These are phyloP conservation scores for Mycosarcoma maydis DNA, from an alignment of 1,284 basidiomycete genomes.

Conservation along the genomic window DNA sequence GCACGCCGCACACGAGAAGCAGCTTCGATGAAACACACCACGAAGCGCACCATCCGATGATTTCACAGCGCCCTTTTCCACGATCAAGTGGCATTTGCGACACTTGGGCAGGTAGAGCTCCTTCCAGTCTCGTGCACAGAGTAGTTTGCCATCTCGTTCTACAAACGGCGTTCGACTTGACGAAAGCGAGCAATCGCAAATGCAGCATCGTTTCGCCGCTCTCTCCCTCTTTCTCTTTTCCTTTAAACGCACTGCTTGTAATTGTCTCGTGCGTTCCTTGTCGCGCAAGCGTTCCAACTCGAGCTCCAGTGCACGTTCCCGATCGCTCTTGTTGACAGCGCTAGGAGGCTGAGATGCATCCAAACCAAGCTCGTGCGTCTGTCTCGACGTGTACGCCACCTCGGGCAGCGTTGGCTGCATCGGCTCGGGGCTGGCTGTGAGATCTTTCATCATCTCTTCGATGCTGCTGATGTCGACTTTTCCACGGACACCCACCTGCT, in stretches of 20 bases:
- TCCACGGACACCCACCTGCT: constrained; percentile 9
- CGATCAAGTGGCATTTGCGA: constrained; percentile 48
- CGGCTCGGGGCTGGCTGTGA: constrained; percentile 31
- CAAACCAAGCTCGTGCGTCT: background rate
- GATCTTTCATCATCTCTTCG: constrained; percentile 51
- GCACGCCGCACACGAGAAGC: constrained; percentile 58
- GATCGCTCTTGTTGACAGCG: constrained; percentile 16
- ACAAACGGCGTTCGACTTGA: constrained; percentile 49
- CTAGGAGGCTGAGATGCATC: constrained; percentile 4
- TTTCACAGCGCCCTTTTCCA: constrained; percentile 54
- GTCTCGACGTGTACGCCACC: background rate
- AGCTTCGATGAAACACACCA: constrained; percentile 49
- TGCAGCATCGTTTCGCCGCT: constrained; percentile 38
- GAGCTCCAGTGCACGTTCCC: constrained; percentile 22
- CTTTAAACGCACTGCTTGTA: constrained; percentile 28
- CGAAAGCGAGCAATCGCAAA: constrained; percentile 51
- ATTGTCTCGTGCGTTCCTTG: constrained; percentile 27
- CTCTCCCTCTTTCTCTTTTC: constrained; percentile 38
- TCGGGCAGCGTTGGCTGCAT: constrained; percentile 15
- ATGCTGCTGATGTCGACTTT: constrained; percentile 44
- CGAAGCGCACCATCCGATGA: constrained; percentile 55
- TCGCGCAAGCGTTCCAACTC: constrained; percentile 40
- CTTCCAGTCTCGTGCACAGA: constrained; percentile 56
- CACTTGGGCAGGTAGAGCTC: constrained; percentile 59
- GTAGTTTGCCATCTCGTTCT: constrained; percentile 52